A percentile compares a stretch with the other conserved stretches of the same genome.
phyloP scores from a whole-genome alignment of 768 basidiomycete genomes.

The Boletus patriciae region DNA sequence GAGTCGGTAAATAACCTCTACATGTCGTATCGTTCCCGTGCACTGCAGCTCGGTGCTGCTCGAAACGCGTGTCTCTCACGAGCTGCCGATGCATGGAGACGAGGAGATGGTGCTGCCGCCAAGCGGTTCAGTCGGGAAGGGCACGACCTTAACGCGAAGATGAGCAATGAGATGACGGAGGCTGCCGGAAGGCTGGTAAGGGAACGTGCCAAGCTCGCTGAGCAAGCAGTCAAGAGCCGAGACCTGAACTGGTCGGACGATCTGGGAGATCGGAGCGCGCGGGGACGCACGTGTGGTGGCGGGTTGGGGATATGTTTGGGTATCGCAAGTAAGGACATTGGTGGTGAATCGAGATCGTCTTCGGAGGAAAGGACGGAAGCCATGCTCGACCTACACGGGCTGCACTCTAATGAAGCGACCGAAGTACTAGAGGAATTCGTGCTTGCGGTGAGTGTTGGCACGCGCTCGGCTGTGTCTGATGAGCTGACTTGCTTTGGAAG shows the following conservation, averaged over 20 bases:
- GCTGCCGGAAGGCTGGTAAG: conserved; percentile 85
- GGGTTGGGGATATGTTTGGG: conserved; percentile 88
- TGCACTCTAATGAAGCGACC: conserved; percentile 91
- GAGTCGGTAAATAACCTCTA: conserved; percentile 78
- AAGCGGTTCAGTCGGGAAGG: conserved; percentile 94
- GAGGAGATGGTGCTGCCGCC: conserved; percentile 93
- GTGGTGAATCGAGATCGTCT: conserved; percentile 56
- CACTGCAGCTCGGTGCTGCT: conserved; percentile 89
- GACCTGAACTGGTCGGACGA: conserved; percentile 84
- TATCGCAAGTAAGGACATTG: conserved; percentile 60
- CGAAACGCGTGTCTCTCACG: conserved; percentile 92
- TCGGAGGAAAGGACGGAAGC: conserved; percentile 90
- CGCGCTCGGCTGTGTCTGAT: not conserved
- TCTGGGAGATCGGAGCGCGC: conserved; percentile 66
- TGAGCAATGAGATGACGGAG: conserved; percentile 80
- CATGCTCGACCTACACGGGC: conserved; percentile 86
- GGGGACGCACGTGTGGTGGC: conserved; percentile 76
- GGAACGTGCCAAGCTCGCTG: conserved; percentile 74
- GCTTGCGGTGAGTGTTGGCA: conserved; percentile 62
- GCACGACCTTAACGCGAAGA: conserved; percentile 88
- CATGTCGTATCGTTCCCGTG: conserved; percentile 84
- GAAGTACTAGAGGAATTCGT: conserved; percentile 90
- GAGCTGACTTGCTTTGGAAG: conserved; percentile 39
- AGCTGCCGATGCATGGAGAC: conserved; percentile 94
- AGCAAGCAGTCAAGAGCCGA: conserved; percentile 70